Evolutionary conservation across 108 stramenopile species (phyloP).

Genomic region (Nitzschia sp.): DNA sequence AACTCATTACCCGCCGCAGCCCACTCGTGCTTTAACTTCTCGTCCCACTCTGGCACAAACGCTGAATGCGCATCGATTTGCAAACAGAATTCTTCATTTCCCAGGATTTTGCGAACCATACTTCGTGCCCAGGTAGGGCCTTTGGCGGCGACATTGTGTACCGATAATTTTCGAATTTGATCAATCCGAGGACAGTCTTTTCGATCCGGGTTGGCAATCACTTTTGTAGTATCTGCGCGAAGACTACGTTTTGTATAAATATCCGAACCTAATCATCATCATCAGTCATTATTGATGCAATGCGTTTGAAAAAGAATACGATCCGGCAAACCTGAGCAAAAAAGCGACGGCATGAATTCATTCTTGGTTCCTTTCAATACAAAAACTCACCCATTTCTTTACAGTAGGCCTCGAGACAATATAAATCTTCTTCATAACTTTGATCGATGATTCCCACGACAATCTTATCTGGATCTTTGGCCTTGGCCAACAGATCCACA

Average conservation of each 20-base stretch:
- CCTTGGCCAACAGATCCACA: conserved; percentile 64
- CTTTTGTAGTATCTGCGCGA: conserved; percentile 41
- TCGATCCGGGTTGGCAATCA: conserved; percentile 26
- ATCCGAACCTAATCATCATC: conserved; percentile 30
- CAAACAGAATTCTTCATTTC: conserved; percentile 98
- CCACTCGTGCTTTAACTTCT: conserved; percentile 71
- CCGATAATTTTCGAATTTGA: conserved; percentile 65
- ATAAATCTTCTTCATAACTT: conserved; percentile 49
- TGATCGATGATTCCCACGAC: conserved; percentile 84
- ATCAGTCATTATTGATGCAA: too few relatives aligned
- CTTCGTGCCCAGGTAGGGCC: conserved; percentile 81
- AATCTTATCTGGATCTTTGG: conserved; percentile 71
- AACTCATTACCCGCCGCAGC: conserved; percentile 87
- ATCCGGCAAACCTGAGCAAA: neutral
- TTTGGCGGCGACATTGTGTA: conserved; percentile 65
- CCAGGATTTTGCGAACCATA: conserved; percentile 73
- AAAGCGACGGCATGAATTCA: too few relatives aligned
- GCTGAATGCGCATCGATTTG: conserved; percentile 93
- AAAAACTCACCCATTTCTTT: conserved; percentile 19
- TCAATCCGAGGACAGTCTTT: conserved; percentile 44
- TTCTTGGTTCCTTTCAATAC: neutral
- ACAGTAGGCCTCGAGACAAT: conserved; percentile 56
- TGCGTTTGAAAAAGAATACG: neutral
- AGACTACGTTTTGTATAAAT: conserved; percentile 21
- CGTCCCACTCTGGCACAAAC: conserved; percentile 89